A percentile compares a stretch with the other conserved stretches of the same genome.
Conservation (phyloP, 1,284 basidiomycete species). For the Cerioporus squamosus region DNA sequence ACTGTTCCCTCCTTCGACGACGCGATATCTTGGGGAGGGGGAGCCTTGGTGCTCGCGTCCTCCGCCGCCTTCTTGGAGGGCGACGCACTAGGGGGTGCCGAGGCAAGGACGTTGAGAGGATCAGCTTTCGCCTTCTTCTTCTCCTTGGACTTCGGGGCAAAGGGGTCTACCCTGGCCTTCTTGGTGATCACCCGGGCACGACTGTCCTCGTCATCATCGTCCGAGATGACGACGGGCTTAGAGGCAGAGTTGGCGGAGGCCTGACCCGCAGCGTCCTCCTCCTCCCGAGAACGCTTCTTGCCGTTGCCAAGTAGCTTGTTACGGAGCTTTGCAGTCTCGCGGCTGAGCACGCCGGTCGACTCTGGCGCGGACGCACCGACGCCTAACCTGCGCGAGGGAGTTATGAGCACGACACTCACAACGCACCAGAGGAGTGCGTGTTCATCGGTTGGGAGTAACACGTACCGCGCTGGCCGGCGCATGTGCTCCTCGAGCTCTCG, state of each 20-base stretch:
- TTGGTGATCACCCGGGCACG: constrained; percentile 59
- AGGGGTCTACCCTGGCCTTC: constrained; percentile 60
- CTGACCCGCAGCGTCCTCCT: constrained; percentile 17
- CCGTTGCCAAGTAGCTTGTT: constrained; percentile 55
- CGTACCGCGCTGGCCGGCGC: constrained; percentile 69
- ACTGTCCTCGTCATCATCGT: constrained; percentile 55
- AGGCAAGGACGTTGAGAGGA: neutral
- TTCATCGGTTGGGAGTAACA: neutral
- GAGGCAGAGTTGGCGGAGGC: constrained; percentile 15
- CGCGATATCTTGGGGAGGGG: neutral
- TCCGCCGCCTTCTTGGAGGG: neutral
- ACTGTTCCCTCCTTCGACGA: constrained; percentile 10
- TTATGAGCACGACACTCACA: neutral
- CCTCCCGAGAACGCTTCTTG: constrained; percentile 47
- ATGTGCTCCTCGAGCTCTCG: constrained; percentile 67
- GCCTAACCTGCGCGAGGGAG: constrained; percentile 53
- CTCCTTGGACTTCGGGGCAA: constrained; percentile 38
- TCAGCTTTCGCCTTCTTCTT: constrained; percentile 35
- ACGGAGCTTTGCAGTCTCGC: constrained; percentile 62
- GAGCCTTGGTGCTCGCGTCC: neutral
- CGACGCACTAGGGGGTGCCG: neutral
- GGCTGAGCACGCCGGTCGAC: constrained; percentile 38
- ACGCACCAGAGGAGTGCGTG: too few relatives aligned
- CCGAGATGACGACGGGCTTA: constrained; percentile 29
- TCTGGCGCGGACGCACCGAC: constrained; percentile 68